A percentile compares a stretch with the other conserved stretches of the same genome.
Conservation (phyloP, 1,139 yeast species). For the Debaryomyces udenii region DNA sequence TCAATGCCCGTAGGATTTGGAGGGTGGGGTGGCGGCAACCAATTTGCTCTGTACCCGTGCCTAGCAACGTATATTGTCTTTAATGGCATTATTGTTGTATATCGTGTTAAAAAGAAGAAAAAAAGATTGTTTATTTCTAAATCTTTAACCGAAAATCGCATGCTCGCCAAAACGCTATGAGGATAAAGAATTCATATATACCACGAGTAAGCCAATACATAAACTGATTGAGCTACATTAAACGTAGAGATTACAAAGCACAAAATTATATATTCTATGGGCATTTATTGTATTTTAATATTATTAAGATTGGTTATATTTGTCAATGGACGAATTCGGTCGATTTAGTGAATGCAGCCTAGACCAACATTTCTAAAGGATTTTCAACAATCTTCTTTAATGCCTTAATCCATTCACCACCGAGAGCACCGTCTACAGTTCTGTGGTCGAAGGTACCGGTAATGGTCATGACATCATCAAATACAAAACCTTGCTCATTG, state of each 20-base stretch:
- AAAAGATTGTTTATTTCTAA: conserved; percentile 1
- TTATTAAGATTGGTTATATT: not conserved
- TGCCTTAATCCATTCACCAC: conserved; percentile 95
- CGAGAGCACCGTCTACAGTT: conserved; percentile 95
- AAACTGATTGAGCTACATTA: no score
- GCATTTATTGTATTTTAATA: conserved; percentile 2
- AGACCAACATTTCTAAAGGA: conserved; percentile 91
- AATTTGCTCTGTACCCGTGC: conserved; percentile 82
- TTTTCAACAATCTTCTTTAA: conserved; percentile 90
- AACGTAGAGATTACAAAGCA: no score
- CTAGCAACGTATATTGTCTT: conserved; percentile 54
- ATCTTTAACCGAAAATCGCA: not conserved
- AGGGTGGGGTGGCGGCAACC: conserved; percentile 78
- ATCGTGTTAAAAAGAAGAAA: conserved; percentile 1
- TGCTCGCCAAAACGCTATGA: not conserved
- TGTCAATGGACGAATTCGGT: not conserved
- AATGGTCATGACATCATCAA: conserved; percentile 86
- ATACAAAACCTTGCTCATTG: conserved; percentile 87
- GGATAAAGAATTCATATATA: no score
- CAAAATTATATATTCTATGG: no score
- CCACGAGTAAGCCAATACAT: no score
- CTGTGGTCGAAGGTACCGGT: conserved; percentile 99
- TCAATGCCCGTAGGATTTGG: conserved; percentile 80
- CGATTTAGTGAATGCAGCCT: conserved; percentile 19
- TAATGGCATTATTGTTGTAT: conserved; percentile 37